Evolutionary conservation across 495 filamentous ascomycete genomes (phyloP), one percentile per base, ranked within the genome.

Genomic region (Patellaria atrata): DNA sequence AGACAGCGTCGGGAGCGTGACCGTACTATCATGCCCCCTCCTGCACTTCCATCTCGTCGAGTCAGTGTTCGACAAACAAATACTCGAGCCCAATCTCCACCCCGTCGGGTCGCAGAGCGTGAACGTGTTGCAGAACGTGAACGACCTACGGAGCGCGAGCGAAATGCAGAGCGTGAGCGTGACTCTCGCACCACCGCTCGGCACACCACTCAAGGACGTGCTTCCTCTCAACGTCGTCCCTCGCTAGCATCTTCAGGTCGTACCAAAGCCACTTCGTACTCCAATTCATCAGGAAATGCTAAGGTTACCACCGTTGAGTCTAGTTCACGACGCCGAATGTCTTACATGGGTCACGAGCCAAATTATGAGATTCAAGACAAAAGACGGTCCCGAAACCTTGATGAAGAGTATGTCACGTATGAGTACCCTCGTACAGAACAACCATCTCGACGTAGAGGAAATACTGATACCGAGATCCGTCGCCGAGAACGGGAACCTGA

Each of bases 21-120:
- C 10, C 28, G 33, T 9, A 34, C 27, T n/a, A 27, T 37, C 15
- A 44, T 44, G 41, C 41, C 41, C 11, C 45, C 39, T 5, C 44
- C 34, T 4, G 1, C 23, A 3, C 3, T 19, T 12, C 10, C 29
- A 2, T 4, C 12, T 19, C 41, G 44, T 22, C 40, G 41, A 16
- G 38, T 40, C 11, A 42, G 44, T 26, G 22, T 47, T 24, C 41
- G 37, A 22, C 36, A 28, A 22, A 9, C 47, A 12, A 34, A 35
- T 17, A 40, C 13, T n/a, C 41, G 4, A 29, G 24, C 6, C 30
- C 43, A 13, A 25, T 30, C 18, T 44, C 27, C 32, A 34, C 35
- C 17, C 12, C 24, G 8, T 15, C 21, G 9, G 10, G 21, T 19
- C 35, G 46, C 10, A 34, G 41, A 45, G 26, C 37, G n/a, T n/a